phyloP scores from a whole-genome alignment of 176 grass and related monocot genomes.

The Avena atlantica region DNA sequence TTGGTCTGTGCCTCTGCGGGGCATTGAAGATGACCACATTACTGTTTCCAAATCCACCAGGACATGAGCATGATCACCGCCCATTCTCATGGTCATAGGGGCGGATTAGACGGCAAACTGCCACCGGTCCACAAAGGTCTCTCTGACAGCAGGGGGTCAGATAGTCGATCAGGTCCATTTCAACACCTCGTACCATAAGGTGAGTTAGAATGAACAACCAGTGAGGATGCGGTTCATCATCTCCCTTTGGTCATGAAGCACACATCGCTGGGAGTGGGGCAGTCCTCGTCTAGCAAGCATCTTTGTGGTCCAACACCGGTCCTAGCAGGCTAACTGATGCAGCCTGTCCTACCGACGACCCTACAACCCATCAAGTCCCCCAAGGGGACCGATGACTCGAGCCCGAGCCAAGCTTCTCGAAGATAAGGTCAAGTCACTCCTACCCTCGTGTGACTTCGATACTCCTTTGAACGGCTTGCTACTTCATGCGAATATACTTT shows the following conservation, averaged over 20 bases:
- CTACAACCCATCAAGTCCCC: too few relatives aligned
- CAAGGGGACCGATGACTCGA: too few relatives aligned
- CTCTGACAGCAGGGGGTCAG: not conserved
- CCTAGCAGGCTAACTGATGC: not conserved
- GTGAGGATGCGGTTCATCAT: not conserved
- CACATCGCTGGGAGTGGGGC: not conserved
- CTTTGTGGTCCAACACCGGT: not conserved
- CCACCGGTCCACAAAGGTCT: not conserved
- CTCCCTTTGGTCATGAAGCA: not conserved
- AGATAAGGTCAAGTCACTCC: too few relatives aligned
- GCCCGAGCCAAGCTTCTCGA: too few relatives aligned
- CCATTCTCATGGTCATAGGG: not conserved
- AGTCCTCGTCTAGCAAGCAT: not conserved
- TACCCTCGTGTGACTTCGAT: too few relatives aligned
- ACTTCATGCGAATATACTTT: too few relatives aligned
- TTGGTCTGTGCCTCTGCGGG: not conserved
- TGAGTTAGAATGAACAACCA: not conserved
- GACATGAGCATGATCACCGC: not conserved
- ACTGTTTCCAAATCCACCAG: not conserved
- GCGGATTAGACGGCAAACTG: not conserved
- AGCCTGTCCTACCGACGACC: too few relatives aligned
- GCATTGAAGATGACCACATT: not conserved
- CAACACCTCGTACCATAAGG: not conserved
- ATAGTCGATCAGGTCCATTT: not conserved
- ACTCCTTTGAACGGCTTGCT: too few relatives aligned